Conservation (phyloP, 768 basidiomycete genomes). For the Trichaptum fuscoviolaceum region DNA sequence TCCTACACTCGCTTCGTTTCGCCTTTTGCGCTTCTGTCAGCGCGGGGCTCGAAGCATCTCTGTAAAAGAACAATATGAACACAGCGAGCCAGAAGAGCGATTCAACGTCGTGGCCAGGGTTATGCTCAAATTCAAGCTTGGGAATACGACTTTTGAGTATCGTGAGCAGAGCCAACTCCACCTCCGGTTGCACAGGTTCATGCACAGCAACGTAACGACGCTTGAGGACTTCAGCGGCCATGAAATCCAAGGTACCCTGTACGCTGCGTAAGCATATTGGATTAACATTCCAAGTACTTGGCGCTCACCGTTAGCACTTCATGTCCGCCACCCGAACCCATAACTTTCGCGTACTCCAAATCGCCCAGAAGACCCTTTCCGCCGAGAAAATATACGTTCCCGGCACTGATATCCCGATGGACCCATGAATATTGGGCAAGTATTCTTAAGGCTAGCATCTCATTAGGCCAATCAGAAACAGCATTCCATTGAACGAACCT, state of each 20-base stretch:
- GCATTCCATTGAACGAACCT: background rate
- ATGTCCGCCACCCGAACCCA: background rate
- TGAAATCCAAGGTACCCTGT: conserved; percentile 1
- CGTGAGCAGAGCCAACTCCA: too few species aligned
- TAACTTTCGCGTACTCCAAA: background rate
- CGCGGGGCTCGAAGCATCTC: background rate
- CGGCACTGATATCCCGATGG: background rate
- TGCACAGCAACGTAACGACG: too few species aligned
- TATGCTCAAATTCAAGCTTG: background rate
- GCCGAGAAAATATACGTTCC: background rate
- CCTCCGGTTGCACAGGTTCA: background rate
- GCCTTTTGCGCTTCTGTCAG: background rate
- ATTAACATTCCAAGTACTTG: background rate
- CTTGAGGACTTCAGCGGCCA: background rate
- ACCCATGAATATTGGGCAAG: background rate
- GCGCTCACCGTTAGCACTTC: background rate
- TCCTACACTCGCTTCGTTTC: background rate
- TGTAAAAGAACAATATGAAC: background rate
- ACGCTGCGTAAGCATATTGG: background rate
- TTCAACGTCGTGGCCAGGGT: background rate
- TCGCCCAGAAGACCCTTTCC: background rate
- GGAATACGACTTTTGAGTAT: background rate
- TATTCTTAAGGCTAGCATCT: background rate
- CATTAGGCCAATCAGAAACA: background rate
- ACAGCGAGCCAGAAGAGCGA: conserved; percentile 2